These are phyloP conservation scores for Hysterangium stoloniferum DNA, from an alignment of 768 basidiomycete species.

Conservation along the genomic window DNA sequence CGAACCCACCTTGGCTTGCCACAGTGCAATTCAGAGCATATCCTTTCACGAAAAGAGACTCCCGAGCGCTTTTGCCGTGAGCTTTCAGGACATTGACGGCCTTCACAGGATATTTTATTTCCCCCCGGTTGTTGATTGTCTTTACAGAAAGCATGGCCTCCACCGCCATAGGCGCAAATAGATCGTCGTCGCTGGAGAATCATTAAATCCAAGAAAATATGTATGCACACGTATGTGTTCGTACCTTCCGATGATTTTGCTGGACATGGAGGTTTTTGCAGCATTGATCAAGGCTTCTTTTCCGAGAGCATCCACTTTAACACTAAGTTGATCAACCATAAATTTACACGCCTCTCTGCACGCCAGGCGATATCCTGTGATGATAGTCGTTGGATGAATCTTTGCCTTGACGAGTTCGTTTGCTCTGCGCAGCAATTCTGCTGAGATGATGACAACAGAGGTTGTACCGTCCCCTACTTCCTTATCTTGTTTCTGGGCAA, in stretches of 20 bases:
- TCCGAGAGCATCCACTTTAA: slow-evolving; percentile 90
- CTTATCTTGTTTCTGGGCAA: slow-evolving; percentile 98
- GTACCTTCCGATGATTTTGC: slow-evolving; percentile 96
- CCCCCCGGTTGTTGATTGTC: slow-evolving; percentile 88
- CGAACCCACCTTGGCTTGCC: slow-evolving; percentile 82
- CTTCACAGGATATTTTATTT: slow-evolving; percentile 98
- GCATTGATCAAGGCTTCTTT: slow-evolving; percentile 89
- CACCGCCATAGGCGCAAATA: slow-evolving; percentile 98
- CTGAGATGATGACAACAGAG: slow-evolving; percentile 95
- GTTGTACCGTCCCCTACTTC: slow-evolving; percentile 99
- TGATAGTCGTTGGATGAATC: slow-evolving; percentile 98
- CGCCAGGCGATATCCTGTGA: slow-evolving; percentile 94
- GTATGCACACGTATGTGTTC: slow-evolving; percentile 20
- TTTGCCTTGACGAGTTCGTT: slow-evolving; percentile 98
- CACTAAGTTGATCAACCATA: slow-evolving; percentile 94
- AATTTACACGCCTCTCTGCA: slow-evolving; percentile 97
- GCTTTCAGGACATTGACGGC: slow-evolving; percentile 98
- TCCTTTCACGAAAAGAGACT: slow-evolving; percentile 90
- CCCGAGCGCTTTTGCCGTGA: slow-evolving; percentile 90
- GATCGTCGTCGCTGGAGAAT: slow-evolving; percentile 76
- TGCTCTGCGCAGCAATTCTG: slow-evolving; percentile 92
- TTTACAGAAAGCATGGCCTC: slow-evolving; percentile 98
- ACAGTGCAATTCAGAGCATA: slow-evolving; percentile 99
- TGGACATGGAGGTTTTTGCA: slow-evolving; percentile 97
- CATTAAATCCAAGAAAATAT: slow-evolving; percentile 5